Conservation (phyloP, 2,329 filamentous ascomycete genomes). For the Sarocladiaceae sp. region DNA sequence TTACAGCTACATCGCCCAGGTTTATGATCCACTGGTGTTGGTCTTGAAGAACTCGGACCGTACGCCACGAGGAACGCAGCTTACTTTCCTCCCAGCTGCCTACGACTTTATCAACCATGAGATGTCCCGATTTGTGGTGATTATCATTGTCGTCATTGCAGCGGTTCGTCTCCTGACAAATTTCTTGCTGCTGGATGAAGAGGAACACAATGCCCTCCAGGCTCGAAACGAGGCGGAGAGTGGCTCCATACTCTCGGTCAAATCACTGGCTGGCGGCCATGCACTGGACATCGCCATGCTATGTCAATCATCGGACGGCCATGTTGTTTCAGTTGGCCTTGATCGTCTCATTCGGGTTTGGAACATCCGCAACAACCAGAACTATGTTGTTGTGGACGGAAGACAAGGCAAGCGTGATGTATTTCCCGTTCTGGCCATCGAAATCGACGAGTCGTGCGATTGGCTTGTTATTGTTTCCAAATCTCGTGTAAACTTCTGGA, state of each 20-base stretch:
- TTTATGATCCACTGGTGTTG: constrained; percentile 70
- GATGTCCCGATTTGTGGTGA: constrained; percentile 51
- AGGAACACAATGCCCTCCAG: constrained; percentile 31
- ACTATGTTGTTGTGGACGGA: constrained; percentile 35
- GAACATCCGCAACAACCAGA: constrained; percentile 45
- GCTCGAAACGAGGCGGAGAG: constrained; percentile 40
- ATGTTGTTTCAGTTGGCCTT: constrained; percentile 62
- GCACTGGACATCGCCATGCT: constrained; percentile 63
- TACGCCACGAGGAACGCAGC: constrained; percentile 41
- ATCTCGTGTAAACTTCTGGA: constrained; percentile 56
- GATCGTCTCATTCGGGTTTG: constrained; percentile 64
- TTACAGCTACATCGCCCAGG: constrained; percentile 65
- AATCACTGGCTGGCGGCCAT: constrained; percentile 57
- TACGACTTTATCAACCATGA: constrained; percentile 64
- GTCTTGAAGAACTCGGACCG: constrained; percentile 64
- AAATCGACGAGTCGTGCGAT: constrained; percentile 57
- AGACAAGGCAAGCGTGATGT: constrained; percentile 35
- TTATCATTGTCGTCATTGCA: constrained; percentile 56
- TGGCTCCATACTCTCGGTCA: constrained; percentile 48
- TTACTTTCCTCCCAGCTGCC: constrained; percentile 28
- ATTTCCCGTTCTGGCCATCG: constrained; percentile 56
- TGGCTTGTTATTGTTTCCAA: constrained; percentile 62
- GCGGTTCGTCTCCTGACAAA: constrained; percentile 66
- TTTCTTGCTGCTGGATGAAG: constrained; percentile 64
- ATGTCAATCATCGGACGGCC: constrained; percentile 53